Evolutionary conservation across 2,329 filamentous ascomycete species (phyloP), one percentile per base, ranked within the genome.

Genomic region (Colletotrichum sp.): DNA sequence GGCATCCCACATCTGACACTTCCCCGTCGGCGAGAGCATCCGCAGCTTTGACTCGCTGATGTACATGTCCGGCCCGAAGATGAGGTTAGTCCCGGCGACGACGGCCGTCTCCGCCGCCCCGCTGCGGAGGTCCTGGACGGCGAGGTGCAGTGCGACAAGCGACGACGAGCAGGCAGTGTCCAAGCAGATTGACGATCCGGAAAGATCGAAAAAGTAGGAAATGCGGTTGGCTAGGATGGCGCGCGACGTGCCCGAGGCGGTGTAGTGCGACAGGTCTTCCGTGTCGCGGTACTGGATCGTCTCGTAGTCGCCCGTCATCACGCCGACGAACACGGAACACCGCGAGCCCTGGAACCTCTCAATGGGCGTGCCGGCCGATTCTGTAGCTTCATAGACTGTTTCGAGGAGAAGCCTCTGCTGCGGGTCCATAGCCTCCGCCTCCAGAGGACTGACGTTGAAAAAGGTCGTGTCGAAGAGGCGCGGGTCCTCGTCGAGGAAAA

Each of bases 101-200:
- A 85, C 77, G 65, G 81, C 82, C 14, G 72, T 75, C 7, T 78
- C 73, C 4, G 76, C 74, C 61, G 86, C 83, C 1, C 83, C 80
- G 61, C 75, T 78, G 34, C 80, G 80, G 14, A 88, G 78, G 68
- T 80, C 81, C 64, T 85, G 82, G 6, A 82, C 83, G 6, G 85
- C 87, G 34, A 84, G 82, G 77, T 88, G 86, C 4, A 89, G 77
- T 12, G 85, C 84, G 6, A 85, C 82, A n/a, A 88, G 70, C 13
- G 84, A 84, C 1, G 84, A 84, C n/a, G 86, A 87, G 78, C 87
- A 89, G 21, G 85, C 87, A 18, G 86, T 88, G 61, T 89, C 85
- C 14, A 89, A 82, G 1, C 85, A 86, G 71, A 87, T 81, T 55
- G 81, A 83, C 8, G 85, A 82, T 2, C 85, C 85, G 14, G 81